These are phyloP conservation scores for Flaveria linearis DNA, from an alignment of 129 eudicot species.

Conservation along the genomic window DNA sequence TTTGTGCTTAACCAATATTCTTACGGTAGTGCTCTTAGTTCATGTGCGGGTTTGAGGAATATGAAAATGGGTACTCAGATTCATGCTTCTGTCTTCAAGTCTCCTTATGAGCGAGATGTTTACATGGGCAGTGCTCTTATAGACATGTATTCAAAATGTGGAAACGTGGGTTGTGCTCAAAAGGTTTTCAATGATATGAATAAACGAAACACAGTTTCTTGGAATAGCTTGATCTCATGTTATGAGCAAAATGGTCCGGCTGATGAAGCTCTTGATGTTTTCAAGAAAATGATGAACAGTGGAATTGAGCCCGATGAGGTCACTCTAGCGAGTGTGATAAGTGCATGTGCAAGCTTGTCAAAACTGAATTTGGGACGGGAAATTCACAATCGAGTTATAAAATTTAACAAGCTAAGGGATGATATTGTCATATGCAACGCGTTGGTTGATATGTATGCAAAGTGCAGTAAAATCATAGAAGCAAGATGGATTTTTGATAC, in stretches of 20 bases:
- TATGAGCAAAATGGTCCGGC: constrained; percentile 48
- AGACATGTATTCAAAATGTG: constrained; percentile 50
- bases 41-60: constrained; percentile 42
- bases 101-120: constrained; percentile 35
- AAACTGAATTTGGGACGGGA: constrained; percentile 33
- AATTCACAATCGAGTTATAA: constrained; percentile 35
- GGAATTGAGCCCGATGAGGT: constrained; percentile 41
- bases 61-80: constrained; percentile 40
- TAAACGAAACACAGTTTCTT: constrained; percentile 37
- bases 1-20: constrained; percentile 41
- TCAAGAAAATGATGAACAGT: constrained; percentile 26
- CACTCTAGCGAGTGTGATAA: constrained; percentile 41
- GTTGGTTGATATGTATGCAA: constrained; percentile 44
- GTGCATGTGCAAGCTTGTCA: constrained; percentile 43
- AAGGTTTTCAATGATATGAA: constrained; percentile 37
- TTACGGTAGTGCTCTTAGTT: constrained; percentile 43
- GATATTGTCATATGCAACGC: constrained; percentile 46
- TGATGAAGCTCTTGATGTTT: constrained; percentile 37
- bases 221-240: constrained; percentile 46
- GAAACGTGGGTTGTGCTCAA: constrained; percentile 39
- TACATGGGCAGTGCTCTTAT: constrained; percentile 46
- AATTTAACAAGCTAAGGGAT: constrained; percentile 34
- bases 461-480: constrained; percentile 31
- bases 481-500: constrained; percentile 50
- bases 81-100: constrained; percentile 37